phyloP scores from a whole-genome alignment of 208 protist genomes.

The Leishmania major region DNA sequence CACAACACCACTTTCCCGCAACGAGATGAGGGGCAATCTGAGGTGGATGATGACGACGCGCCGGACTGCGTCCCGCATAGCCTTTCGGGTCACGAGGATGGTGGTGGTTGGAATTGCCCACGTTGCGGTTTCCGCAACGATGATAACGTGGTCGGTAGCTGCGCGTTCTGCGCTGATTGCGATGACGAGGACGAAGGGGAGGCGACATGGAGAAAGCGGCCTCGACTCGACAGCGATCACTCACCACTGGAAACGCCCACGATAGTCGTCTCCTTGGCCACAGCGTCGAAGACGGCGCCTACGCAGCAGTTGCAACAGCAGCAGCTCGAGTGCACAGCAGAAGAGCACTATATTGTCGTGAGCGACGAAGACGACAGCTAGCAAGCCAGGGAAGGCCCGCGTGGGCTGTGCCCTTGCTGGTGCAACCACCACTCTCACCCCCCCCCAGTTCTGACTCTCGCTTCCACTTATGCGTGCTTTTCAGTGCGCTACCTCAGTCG shows the following conservation, averaged over 20 bases:
- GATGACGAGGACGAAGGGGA: neutral
- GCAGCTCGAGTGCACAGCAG: neutral
- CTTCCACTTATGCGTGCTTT: neutral
- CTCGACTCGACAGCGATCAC: neutral
- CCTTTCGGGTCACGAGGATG: neutral
- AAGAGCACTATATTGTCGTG: constrained; percentile 13
- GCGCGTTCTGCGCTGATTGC: constrained; percentile 33
- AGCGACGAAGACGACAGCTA: constrained; percentile 21
- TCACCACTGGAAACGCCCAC: neutral
- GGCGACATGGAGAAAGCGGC: neutral
- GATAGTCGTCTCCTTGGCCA: neutral
- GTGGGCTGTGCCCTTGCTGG: neutral
- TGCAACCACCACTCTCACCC: no score
- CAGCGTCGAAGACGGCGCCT: neutral
- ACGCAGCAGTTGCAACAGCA: neutral
- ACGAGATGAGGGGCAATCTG: neutral
- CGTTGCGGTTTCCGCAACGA: constrained; percentile 41
- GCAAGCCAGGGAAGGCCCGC: neutral
- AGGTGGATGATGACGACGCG: constrained; percentile 15
- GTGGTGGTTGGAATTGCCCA: constrained; percentile 28
- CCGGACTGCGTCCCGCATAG: constrained; percentile 24
- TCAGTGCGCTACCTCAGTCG: neutral
- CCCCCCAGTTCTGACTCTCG: neutral
- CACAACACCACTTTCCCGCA: neutral
- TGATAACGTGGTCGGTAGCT: neutral